A percentile compares a stretch with the other conserved stretches of the same genome.
phyloP scores from a whole-genome alignment of 192 early-diverging fungal genomes.

The Coemansia pectinata region DNA sequence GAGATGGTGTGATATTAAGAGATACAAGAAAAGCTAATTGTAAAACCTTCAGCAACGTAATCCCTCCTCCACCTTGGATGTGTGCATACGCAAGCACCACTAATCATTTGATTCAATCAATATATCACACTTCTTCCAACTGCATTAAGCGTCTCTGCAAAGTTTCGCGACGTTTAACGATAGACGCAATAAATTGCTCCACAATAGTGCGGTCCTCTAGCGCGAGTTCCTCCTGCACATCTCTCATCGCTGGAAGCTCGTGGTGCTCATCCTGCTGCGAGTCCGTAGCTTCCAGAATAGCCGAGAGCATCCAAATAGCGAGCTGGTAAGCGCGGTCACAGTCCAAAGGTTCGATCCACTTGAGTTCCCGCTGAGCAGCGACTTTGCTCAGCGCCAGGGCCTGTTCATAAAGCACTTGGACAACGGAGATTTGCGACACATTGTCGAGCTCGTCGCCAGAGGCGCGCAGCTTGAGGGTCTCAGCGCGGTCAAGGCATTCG shows the following conservation, averaged over 20 bases:
- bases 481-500: conserved; percentile 83
- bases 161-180: conserved; percentile 51
- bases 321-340: conserved; percentile 77
- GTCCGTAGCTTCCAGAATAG: conserved; percentile 60
- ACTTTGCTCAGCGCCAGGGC: conserved; percentile 64
- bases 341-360: conserved; percentile 61
- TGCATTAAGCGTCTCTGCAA: conserved; percentile 42
- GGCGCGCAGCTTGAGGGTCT: conserved; percentile 60
- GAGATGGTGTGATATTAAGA: background rate
- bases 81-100: conserved; percentile 17
- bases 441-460: conserved; percentile 58
- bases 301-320: conserved; percentile 74
- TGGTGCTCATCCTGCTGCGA: background rate
- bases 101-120: background rate
- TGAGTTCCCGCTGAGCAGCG: conserved; percentile 65
- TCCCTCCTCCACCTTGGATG: background rate
- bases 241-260: background rate
- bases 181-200: conserved; percentile 50
- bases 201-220: conserved; percentile 49
- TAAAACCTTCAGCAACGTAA: background rate
- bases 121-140: conserved; percentile 4
- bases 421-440: conserved; percentile 55
- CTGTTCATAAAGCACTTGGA: conserved; percentile 74
- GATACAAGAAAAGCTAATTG: background rate
- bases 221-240: conserved; percentile 28